phyloP scores from a whole-genome alignment of 1,284 basidiomycete genomes.

The Cryptococcus sp. region DNA sequence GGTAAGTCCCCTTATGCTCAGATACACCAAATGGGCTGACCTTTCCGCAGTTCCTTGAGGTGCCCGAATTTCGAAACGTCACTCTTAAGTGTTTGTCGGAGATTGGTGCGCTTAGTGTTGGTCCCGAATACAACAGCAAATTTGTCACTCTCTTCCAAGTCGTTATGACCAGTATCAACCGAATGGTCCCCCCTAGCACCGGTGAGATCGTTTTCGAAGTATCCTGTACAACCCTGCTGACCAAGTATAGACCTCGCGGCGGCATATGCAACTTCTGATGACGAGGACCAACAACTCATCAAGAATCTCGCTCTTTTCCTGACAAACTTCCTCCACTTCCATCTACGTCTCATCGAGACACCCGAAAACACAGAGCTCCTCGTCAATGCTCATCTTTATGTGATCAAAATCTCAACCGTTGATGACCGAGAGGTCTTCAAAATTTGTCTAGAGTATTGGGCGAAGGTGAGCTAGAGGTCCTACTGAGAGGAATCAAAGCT shows the following conservation, averaged over 20 bases:
- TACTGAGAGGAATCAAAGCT: neutral
- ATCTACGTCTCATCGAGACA: constrained; percentile 89
- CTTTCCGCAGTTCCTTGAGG: constrained; percentile 80
- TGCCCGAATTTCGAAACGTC: constrained; percentile 95
- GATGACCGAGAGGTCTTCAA: constrained; percentile 99
- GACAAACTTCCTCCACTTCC: constrained; percentile 90
- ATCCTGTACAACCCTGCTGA: constrained; percentile 13
- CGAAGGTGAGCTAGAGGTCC: constrained; percentile 61
- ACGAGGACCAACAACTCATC: constrained; percentile 95
- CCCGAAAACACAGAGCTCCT: constrained; percentile 90
- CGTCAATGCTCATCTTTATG: constrained; percentile 94
- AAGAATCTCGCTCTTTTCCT: constrained; percentile 97
- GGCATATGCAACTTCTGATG: constrained; percentile 86
- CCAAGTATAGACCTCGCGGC: constrained; percentile 69
- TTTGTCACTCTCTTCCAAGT: constrained; percentile 97
- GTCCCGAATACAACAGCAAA: constrained; percentile 98
- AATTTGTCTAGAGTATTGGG: constrained; percentile 98
- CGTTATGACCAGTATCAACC: constrained; percentile 95
- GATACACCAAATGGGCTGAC: constrained; percentile 7
- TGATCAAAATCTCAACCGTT: constrained; percentile 98
- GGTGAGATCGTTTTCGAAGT: constrained; percentile 45
- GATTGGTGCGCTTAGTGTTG: constrained; percentile 90
- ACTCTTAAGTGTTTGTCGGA: constrained; percentile 98
- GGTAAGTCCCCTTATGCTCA: constrained; percentile 57
- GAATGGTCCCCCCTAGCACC: constrained; percentile 96